Base-by-base conservation (phyloP, 2,329 filamentous ascomycete species). In the Stemphylium beticola region DNA sequence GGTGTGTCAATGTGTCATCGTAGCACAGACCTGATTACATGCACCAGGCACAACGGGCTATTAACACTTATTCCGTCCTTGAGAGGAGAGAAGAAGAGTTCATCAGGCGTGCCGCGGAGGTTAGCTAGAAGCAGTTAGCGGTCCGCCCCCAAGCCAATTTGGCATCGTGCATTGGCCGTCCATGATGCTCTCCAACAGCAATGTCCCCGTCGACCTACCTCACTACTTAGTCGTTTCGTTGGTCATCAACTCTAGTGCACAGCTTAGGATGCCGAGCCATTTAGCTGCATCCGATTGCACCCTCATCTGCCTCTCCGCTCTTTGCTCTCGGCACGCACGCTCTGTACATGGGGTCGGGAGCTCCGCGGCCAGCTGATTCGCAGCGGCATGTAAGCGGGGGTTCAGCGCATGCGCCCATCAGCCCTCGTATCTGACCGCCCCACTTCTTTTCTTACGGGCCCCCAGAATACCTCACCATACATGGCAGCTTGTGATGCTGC, bases 381-480 rank as follows among this genome's bases (percentile, higher is more conserved):
- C 46, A 41, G 47, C 44, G 32, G 49, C 55, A 46, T 48, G 40
- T 37, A 53, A 45, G 57, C 67, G 65, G 65, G 68, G 69, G 67
- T 55, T 53, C 53, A 60, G 64, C 69, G 65, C 67, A 68, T 67
- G 65, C 64, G 62, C 69, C 67, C 66, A 71, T 62, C 60, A 56
- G 46, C 55, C 52, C 53, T 67, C 49, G 49, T 60, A 54, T 64
- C 67, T 73, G 66, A 72, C 64, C 49, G 71, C 67, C 68, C 72
- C 72, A 66, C 68, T 72, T 53, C 44, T 66, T 69, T 67, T 66
- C 68, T 71, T 53, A 68, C 65, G 56, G 54, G 47, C 63, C 62
- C 69, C 68, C 64, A 64, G 71, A 70, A 71, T 72, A 71, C 65
- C 64, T 57, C 58, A 52, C 49, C 55, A 60, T 49, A 58, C 49